Evolutionary conservation across 768 basidiomycete genomes (phyloP), one percentile per base, ranked within the genome.

Genomic region (Agrocybe praecox): DNA sequence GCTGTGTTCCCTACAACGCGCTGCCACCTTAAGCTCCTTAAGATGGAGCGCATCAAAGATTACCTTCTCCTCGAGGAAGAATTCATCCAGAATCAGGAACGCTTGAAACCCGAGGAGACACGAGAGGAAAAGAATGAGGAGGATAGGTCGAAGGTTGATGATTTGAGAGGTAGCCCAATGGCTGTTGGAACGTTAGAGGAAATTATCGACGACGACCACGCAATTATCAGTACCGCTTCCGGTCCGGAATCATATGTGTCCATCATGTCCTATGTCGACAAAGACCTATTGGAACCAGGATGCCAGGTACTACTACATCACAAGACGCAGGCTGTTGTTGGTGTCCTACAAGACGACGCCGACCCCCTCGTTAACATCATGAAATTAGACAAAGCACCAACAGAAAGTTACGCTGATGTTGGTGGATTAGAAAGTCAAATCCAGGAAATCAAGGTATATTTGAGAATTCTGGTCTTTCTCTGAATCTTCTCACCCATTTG

Each of bases 381-480:
- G 96, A 97, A 98, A 70, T 84, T 98, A 49, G 96, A 98, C 81
- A 98, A 99, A 77, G 96, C 96, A 2, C 97, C 97, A 1, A 97
- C 95, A 18, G 97, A 98, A 74, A 96, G 94, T 64, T 99, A 99
- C 72, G 95, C 96, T 12, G 97, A 98, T 68, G 91, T 99, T 64
- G 97, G 97, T 80, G 97, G 96, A 46, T 80, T 99, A 14, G 97
- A 99, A 71, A 80, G 81, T 32, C 97, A 99, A 74, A 99, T 99
- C 63, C 96, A 98, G 74, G 97, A 99, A 75, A 99, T 99, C 70
- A 99, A 99, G 82, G 94, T 89, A 44, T 5, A 78, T 67, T 24
- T 34, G 40, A 44, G 18, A 21, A 32, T 33, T 22, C 8, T 26
- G 4, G 12, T 2, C 23, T 19, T 55, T 10, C 19, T 29, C 45